phyloP scores from a whole-genome alignment of 495 filamentous ascomycete species.

The Lichina pygmaea region DNA sequence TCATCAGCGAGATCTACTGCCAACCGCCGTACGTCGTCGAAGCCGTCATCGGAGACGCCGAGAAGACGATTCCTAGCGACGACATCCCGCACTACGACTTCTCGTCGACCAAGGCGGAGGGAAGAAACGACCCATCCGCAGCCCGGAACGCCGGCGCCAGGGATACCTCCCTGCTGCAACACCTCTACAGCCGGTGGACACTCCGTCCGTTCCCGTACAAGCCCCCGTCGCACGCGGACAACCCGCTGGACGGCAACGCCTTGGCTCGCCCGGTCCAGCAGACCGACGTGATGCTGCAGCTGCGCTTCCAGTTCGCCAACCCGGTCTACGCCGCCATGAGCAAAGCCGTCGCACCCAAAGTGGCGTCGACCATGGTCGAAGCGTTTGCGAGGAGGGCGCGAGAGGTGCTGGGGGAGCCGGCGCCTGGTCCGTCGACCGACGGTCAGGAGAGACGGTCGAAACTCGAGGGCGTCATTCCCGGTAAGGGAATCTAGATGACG shows the following conservation, averaged over 20 bases:
- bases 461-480: background rate
- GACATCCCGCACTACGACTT: slow-evolving; percentile 14
- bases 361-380: slow-evolving; percentile 68
- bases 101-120: background rate
- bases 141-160: background rate
- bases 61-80: slow-evolving; percentile 13
- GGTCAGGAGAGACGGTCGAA: background rate
- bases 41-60: slow-evolving; percentile 38
- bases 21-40: slow-evolving; percentile 40
- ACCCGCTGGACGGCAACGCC: background rate
- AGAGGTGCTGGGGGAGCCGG: slow-evolving; percentile 20
- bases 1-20: slow-evolving; percentile 52
- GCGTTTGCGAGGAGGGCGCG: slow-evolving; percentile 69
- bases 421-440: background rate
- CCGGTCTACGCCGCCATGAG: slow-evolving; percentile 60
- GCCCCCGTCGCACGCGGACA: slow-evolving; percentile 2
- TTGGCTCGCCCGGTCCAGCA: slow-evolving; percentile 8
- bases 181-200: slow-evolving; percentile 54
- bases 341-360: slow-evolving; percentile 51
- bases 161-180: slow-evolving; percentile 13
- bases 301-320: slow-evolving; percentile 64
- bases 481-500: too few relatives aligned
- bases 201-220: slow-evolving; percentile 21
- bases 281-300: slow-evolving; percentile 46
- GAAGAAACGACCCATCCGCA: background rate